Evolutionary conservation across 805 yeast genomes (phyloP), one percentile per base, ranked within the genome.

Genomic region (Lipomyces japonicus): DNA sequence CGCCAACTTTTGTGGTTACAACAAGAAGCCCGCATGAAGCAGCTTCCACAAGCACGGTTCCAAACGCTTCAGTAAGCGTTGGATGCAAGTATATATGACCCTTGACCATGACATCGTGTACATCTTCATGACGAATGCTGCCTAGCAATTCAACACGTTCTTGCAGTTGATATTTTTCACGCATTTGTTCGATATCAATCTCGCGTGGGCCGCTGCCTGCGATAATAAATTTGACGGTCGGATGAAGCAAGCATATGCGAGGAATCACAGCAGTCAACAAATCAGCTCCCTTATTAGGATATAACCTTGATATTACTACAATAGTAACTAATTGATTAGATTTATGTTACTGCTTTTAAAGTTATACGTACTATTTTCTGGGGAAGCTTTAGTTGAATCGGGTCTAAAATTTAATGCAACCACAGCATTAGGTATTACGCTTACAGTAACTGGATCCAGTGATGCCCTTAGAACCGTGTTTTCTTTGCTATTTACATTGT

Each of bases 181-280:
- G 76, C 90, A 90, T 90, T 66, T 93, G 99, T 65, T 90, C 96
- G 46, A 93, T 72, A 61, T 93, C 97, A 7, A 93, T 79, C 60
- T 85, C 89, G 61, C 87, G 86, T 1, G 99, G 99, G 0, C 99
- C 99, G 67, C 88, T 95, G 10, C 99, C 99, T 2, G 97, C 99
- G 40, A 93, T 80, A 2, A 91, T 67, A 58, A 93, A 90, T 44
- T 80, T 78, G 1, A 90, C 90, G 16, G 79, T 76, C 0, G 78
- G 74, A 47, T 81, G 77, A 14, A 70, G 65, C 4, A 71, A 62
- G 64, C 98, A 93, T 2, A 93, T 81, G 36, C 81, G 71, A 0
- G 99, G 99, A 21, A 93, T 84, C 12, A 88, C 76, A 0, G 87
- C 93, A 1, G 85, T 81, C 19, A 93, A 69, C 19, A 93, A 71